Evolutionary conservation across 805 yeast genomes (phyloP), one percentile per base, ranked within the genome.

Genomic region (Candida chilensis): DNA sequence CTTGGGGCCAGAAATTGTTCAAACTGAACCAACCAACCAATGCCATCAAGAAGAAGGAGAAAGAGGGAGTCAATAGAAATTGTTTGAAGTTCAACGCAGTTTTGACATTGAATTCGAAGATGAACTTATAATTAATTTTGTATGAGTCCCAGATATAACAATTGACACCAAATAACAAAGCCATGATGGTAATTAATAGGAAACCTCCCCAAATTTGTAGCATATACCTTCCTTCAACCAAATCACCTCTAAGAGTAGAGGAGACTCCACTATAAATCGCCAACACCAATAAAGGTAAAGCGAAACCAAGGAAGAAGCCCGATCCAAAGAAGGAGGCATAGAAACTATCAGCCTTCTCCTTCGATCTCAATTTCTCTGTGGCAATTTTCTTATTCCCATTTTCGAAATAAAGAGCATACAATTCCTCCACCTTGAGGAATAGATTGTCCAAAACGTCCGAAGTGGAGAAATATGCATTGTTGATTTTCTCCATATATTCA

Each of bases 141-240:
- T 60, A 78, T 27, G 56, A 50, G 16, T 76, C 67, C 90, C 95
- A 92, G 3, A 79, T 73, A 32, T 62, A 54, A 46, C 94, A 75
- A 47, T 84, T 76, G 27, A 82, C 34, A 10, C 78, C 77, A 47
- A 88, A 78, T 2, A 85, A 55, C 16, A 78, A 41, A 5, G 75
- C 56, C 45, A 80, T 67, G n/a, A 88, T 39, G 19, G 67, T 59
- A 4, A 78, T 50, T 35, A 87, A 44, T 40, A 86, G 70, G 51
- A 86, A 87, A 1, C 97, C 97, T 6, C 80, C 96, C 95, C 96
- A 92, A 3, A 92, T 65, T 44, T 94, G 97, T 24, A 90, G 52
- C 33, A 90, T 45, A 35, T 57, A 78, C 27, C 52, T 57, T 0
- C 78, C 82, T 37, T 78, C 81, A 0, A 74, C 72, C 3, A 73